Percentiles rank a stretch among this genome's conserved stretches.
phyloP scores from a whole-genome alignment of 2,329 filamentous ascomycete genomes.

The Scleromitrula shiraiana region DNA sequence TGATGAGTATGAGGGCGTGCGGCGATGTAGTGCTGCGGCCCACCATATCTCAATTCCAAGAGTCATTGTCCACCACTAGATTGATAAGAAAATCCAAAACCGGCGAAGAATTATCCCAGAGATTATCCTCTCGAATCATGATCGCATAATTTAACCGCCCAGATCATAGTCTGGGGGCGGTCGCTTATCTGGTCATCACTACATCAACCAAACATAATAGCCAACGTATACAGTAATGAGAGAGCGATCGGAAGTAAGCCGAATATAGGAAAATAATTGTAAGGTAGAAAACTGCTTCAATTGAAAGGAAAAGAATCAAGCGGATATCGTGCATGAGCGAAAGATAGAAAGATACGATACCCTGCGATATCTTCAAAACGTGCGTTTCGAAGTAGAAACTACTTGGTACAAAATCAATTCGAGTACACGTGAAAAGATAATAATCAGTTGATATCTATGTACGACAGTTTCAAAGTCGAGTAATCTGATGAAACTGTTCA shows the following conservation, averaged over 20 bases:
- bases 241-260: neutral
- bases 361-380: neutral
- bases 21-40: conserved; percentile 8
- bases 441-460: no score
- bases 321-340: neutral
- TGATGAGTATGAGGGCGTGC: neutral
- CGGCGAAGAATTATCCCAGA: neutral
- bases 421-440: neutral
- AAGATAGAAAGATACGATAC: neutral
- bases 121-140: conserved; percentile 4
- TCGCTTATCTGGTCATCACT: conserved; percentile 7
- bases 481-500: neutral
- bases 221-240: neutral
- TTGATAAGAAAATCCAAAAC: neutral
- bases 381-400: neutral
- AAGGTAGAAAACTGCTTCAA: neutral
- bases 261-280: neutral
- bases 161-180: conserved; percentile 1
- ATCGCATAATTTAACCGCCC: conserved; percentile 3
- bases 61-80: conserved; percentile 6
- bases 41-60: neutral
- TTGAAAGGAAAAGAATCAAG: neutral
- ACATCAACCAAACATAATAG: conserved; percentile 1
- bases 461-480: no score
- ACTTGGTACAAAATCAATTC: neutral